Evolutionary conservation across 2,329 filamentous ascomycete genomes (phyloP), one percentile per base, ranked within the genome.

Genomic region (Scorias spongiosa): DNA sequence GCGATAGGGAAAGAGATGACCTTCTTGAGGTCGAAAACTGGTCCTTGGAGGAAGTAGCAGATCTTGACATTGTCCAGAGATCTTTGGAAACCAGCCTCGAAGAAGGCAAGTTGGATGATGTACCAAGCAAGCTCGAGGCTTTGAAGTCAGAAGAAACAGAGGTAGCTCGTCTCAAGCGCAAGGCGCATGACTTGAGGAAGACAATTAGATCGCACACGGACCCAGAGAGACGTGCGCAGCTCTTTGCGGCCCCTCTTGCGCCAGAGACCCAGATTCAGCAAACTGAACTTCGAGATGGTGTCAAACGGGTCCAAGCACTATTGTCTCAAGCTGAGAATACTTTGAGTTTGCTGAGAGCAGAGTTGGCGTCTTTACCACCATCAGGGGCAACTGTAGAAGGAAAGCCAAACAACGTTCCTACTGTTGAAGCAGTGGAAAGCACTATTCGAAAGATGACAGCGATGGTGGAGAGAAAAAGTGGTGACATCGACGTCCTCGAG

Each of bases 381-480:
- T 29, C 39, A 5, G 66, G 74, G 1, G 59, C 67, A 2, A 65
- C 66, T 37, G 72, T 57, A 26, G 47, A 46, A 48, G 46, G 44
- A 68, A 69, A 37, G 11, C 45, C 72, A 41, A 69, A 38, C n/a
- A 46, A 72, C 42, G 75, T 80, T 4, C 91, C 91, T 0, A 95
- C 88, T 0, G 84, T 95, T 9, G 91, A 95, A 54, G 85, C 86
- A 0, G 84, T 98, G 15, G 81, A 88, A 52, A 84, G 84, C 47
- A 98, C 91, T 1, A 93, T 98, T 51, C 71, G 72, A 46, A 94
- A 91, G 58, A 88, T 98, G 82, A 95, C 88, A 29, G 75, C 71
- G 47, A 89, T 95, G 81, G 84, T 84, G 0, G 85, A 96, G 68
- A 85, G 86, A 65, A 84, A 85, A 59, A 91, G 84, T 57, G 84